Conservation (phyloP, 176 grass and related monocot genomes). For the Zea luxurians region DNA sequence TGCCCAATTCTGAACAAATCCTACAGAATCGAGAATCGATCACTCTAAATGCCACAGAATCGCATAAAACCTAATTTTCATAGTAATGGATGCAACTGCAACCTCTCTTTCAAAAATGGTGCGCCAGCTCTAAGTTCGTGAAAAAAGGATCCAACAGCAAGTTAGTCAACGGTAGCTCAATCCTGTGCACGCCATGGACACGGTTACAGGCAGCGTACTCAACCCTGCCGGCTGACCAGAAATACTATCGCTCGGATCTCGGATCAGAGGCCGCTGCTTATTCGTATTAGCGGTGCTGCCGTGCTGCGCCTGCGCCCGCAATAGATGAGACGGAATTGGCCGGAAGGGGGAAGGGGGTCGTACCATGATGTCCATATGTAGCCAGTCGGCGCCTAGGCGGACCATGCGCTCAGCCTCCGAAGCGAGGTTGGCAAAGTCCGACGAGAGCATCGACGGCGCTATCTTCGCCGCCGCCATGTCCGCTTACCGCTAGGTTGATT, state of each 20-base stretch:
- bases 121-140: neutral
- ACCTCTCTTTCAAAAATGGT: neutral
- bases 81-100: neutral
- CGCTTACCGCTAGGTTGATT: slow-evolving; percentile 10
- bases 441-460: slow-evolving; percentile 91
- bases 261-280: neutral
- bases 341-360: neutral
- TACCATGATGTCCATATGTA: slow-evolving; percentile 99
- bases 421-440: slow-evolving; percentile 79
- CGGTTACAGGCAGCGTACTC: neutral
- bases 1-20: slow-evolving; percentile 15
- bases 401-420: slow-evolving; percentile 77
- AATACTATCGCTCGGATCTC: neutral
- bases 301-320: neutral
- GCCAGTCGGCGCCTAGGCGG: slow-evolving; percentile 92
- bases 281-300: neutral
- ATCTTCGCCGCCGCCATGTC: slow-evolving; percentile 55
- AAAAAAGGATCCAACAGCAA: neutral
- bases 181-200: neutral
- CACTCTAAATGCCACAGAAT: neutral
- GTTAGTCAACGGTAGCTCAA: neutral
- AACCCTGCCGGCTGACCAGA: neutral
- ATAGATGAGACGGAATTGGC: neutral
- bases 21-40: neutral
- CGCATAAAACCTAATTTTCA: neutral